These are phyloP conservation scores for Hibiscus trionum DNA, from an alignment of 345 rosid genomes.

Conservation along the genomic window DNA sequence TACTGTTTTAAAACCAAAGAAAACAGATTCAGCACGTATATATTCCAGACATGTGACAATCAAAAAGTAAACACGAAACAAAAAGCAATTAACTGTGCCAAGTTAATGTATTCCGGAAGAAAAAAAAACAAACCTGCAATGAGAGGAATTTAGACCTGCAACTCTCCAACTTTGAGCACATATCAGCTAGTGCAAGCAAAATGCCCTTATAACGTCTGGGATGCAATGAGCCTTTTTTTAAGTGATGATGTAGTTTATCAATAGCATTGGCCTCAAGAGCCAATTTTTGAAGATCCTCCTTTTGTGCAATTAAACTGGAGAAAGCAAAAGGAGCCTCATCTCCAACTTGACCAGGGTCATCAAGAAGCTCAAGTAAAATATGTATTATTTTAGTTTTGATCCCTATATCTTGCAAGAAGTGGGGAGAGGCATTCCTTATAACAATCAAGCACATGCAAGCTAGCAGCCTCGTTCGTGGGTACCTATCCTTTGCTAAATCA, in stretches of 20 bases:
- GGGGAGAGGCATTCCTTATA: conserved; percentile 51
- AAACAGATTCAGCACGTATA: neutral
- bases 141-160: conserved; percentile 69
- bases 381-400: conserved; percentile 45
- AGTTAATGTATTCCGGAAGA: neutral
- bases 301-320: conserved; percentile 46
- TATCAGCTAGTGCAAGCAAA: conserved; percentile 59
- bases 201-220: conserved; percentile 62
- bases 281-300: conserved; percentile 74
- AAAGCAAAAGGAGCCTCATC: conserved; percentile 78
- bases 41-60: neutral
- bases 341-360: conserved; percentile 73
- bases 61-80: neutral
- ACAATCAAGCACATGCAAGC: conserved; percentile 74
- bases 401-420: conserved; percentile 47
- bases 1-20: neutral
- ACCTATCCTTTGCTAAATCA: conserved; percentile 55
- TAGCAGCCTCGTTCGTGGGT: conserved; percentile 64
- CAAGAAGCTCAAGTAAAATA: conserved; percentile 79
- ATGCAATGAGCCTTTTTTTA: conserved; percentile 35
- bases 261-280: conserved; percentile 70
- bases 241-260: conserved; percentile 39
- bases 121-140: conserved; percentile 39
- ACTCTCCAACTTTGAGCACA: conserved; percentile 74
- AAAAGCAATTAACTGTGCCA: neutral